Evolutionary conservation across 2,329 filamentous ascomycete genomes (phyloP).

Genomic region (Penicillium sumatraense): DNA sequence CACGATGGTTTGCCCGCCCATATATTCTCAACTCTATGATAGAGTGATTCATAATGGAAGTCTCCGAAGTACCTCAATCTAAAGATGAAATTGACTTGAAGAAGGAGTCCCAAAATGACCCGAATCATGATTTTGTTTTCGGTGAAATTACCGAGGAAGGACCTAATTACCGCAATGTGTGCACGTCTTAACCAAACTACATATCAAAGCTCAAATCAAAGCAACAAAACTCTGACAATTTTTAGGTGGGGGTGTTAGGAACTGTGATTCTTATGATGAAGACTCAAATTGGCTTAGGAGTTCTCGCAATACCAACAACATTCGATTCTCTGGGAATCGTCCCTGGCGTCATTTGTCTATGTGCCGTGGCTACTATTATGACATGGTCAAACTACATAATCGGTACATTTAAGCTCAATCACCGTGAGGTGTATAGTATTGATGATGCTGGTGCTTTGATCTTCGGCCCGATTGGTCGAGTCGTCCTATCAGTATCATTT

Average conservation of each 20-base stretch:
- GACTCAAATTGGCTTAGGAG: conserved; percentile 52
- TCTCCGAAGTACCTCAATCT: neutral
- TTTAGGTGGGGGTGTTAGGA: conserved; percentile 48
- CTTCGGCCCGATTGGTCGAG: conserved; percentile 58
- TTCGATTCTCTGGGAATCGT: conserved; percentile 54
- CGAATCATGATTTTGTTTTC: conserved; percentile 37
- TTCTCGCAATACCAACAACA: conserved; percentile 53
- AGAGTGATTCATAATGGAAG: neutral
- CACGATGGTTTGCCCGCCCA: no score
- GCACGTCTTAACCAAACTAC: neutral
- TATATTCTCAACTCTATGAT: neutral
- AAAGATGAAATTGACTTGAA: conserved; percentile 2
- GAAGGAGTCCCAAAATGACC: neutral
- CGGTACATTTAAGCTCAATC: conserved; percentile 55
- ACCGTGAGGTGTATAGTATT: conserved; percentile 61
- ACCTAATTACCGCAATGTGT: conserved; percentile 39
- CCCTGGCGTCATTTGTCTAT: conserved; percentile 52
- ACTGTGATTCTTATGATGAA: conserved; percentile 52
- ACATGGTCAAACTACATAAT: conserved; percentile 56
- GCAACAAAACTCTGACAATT: neutral
- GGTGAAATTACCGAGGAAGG: conserved; percentile 39
- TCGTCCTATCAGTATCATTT: conserved; percentile 44
- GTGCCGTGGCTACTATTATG: conserved; percentile 48
- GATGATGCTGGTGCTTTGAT: conserved; percentile 60
- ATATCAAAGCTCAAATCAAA: neutral